Evolutionary conservation across 257 asterid species (phyloP).

Genomic region (Ocimum tenuiflorum): DNA sequence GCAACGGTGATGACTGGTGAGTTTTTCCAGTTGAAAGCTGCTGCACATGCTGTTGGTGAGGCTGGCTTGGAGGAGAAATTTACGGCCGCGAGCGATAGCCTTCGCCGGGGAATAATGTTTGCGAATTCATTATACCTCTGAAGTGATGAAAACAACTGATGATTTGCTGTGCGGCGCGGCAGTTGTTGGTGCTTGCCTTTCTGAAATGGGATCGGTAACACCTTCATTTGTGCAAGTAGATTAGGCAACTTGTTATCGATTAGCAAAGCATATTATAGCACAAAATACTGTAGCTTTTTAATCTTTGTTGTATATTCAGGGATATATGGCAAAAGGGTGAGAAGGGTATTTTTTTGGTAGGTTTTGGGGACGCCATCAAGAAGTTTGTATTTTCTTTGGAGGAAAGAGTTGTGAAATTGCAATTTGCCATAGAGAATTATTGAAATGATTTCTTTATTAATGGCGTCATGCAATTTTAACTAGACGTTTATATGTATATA

Average conservation of each 20-base stretch:
- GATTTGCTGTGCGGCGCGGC: neutral
- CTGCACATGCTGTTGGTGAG: slow-evolving; percentile 96
- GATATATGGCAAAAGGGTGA: neutral
- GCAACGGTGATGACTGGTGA: neutral
- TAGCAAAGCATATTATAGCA: neutral
- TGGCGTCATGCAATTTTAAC: no score
- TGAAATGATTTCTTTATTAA: neutral
- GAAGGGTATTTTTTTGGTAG: neutral
- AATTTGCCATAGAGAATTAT: neutral
- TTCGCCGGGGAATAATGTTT: slow-evolving; percentile 94
- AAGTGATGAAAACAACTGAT: slow-evolving; percentile 11
- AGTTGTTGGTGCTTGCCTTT: neutral
- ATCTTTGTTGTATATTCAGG: neutral
- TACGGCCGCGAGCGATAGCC: slow-evolving; percentile 77
- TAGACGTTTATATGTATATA: no score
- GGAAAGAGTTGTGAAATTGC: neutral
- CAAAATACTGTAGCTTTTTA: neutral
- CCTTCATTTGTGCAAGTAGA: neutral
- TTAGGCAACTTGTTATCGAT: neutral
- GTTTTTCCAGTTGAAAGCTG: slow-evolving; percentile 63
- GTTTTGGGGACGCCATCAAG: neutral
- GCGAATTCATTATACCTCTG: slow-evolving; percentile 86
- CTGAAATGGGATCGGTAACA: neutral
- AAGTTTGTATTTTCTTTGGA: no score
- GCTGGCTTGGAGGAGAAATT: slow-evolving; percentile 68